Evolutionary conservation across 768 basidiomycete genomes (phyloP).

Genomic region (Polyporus arcularius): DNA sequence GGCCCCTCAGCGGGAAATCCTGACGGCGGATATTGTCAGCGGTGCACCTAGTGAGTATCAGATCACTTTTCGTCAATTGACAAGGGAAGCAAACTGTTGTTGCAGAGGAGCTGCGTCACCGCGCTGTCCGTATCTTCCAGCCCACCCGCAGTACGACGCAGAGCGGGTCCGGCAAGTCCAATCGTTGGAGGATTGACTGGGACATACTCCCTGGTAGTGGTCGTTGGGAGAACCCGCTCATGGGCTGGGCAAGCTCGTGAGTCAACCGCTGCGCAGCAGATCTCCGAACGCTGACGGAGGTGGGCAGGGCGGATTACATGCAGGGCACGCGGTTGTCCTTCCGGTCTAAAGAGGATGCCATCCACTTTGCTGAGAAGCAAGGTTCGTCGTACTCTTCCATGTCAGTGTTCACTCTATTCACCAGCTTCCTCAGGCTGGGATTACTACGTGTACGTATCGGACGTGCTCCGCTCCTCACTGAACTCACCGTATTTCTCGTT

Average conservation of each 20-base stretch:
- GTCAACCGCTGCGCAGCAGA: conserved; percentile 31
- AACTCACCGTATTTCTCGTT: neutral
- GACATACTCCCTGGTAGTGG: conserved; percentile 88
- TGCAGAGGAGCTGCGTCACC: conserved; percentile 80
- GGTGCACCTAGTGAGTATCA: conserved; percentile 75
- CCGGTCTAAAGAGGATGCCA: conserved; percentile 84
- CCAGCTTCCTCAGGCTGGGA: conserved; percentile 73
- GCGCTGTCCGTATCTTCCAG: conserved; percentile 89
- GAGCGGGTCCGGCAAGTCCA: conserved; percentile 81
- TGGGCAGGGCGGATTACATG: conserved; percentile 87
- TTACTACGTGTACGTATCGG: conserved; percentile 73
- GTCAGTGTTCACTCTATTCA: neutral
- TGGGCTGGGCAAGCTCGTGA: conserved; percentile 96
- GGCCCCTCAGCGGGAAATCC: conserved; percentile 52
- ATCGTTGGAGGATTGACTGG: conserved; percentile 94
- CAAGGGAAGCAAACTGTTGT: conserved; percentile 1
- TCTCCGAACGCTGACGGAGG: neutral
- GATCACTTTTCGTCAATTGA: neutral
- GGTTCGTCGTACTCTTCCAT: conserved; percentile 44
- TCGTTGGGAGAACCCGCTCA: conserved; percentile 97
- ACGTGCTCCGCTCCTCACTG: conserved; percentile 15
- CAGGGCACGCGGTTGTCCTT: conserved; percentile 87
- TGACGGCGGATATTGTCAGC: conserved; percentile 81
- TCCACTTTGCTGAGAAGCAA: conserved; percentile 97
- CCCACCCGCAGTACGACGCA: conserved; percentile 95